Evolutionary conservation across 176 grass and related monocot genomes (phyloP).

Genomic region (Stipa capillata): DNA sequence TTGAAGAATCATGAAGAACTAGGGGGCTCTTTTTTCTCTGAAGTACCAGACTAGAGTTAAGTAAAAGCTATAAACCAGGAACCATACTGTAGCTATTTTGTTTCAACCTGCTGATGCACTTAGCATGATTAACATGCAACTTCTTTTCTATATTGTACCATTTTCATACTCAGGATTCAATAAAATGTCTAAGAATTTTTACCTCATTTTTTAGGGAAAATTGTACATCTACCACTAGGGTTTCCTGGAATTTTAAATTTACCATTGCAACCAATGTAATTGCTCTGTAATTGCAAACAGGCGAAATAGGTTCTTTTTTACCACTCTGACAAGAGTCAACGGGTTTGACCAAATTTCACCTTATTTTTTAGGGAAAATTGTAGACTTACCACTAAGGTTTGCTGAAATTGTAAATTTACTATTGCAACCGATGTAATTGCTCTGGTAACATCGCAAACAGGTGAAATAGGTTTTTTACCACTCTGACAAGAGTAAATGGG

Average conservation of each 20-base stretch:
- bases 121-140: constrained; percentile 5
- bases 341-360: no score
- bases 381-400: neutral
- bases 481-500: no score
- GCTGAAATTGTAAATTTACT: neutral
- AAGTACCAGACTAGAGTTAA: neutral
- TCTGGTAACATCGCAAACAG: neutral
- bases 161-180: neutral
- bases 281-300: neutral
- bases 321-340: no score
- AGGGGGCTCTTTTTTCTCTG: neutral
- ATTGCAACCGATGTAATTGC: neutral
- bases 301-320: no score
- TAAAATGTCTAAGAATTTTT: no score
- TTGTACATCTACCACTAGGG: neutral
- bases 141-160: neutral
- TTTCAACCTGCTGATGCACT: neutral
- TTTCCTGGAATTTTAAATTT: neutral
- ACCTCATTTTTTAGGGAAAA: no score
- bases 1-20: neutral
- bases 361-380: no score
- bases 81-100: neutral
- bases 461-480: no score
- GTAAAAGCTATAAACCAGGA: neutral
- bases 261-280: neutral